Base-by-base conservation (phyloP, 2,329 filamentous ascomycete species). In the Acrocalymma vagum region DNA sequence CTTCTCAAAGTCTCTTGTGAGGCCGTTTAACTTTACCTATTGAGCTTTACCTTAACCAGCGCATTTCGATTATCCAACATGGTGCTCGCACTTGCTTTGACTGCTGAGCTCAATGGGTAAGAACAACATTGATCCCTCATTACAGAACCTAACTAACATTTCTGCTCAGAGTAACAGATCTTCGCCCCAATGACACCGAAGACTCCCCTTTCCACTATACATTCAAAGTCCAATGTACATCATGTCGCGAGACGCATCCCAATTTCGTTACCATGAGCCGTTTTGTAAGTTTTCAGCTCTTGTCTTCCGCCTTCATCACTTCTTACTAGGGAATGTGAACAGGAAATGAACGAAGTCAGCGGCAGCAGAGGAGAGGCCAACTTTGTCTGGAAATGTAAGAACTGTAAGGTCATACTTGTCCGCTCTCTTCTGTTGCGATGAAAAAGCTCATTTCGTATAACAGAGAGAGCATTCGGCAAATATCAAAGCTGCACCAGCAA, bases 341-440 rank as follows among this genome's bases (percentile, higher is more conserved):
- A 96, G 90, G 93, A 97, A 67, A 81, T 78, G 62, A 92, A 95
- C 65, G 91, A 96, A 53, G 85, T 96, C 70, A 94, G 90, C 51
- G 92, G 92, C 23, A 96, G 92, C 70, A 83, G 90, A 62, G 94
- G 94, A 53, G 92, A 97, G 72, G 94, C 94, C 47, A 97, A 97
- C 72, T 99, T 99, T 72, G 94, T 99, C n/a, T 99, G 94, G 93
- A 92, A 85, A 71, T 99, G 94, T 81, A 96, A 95, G 73, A 93
- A 94, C 67, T 99, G 94, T 85, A 95, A 94, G 83, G 91, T 94
- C 55, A 49, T 45, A 58, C 49, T 51, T 37, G 50, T 60, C 51
- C 27, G n/a, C 15, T 16, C 32, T 18, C 14, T 6, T 9, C 17
- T 21, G 13, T 11, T 13, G 9, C n/a, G 9, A 18, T 7, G 6